A percentile compares a stretch with the other conserved stretches of the same genome.
These are phyloP conservation scores for Pseudogymnoascus verrucosus DNA, from an alignment of 2,329 filamentous ascomycete genomes.

Conservation along the genomic window DNA sequence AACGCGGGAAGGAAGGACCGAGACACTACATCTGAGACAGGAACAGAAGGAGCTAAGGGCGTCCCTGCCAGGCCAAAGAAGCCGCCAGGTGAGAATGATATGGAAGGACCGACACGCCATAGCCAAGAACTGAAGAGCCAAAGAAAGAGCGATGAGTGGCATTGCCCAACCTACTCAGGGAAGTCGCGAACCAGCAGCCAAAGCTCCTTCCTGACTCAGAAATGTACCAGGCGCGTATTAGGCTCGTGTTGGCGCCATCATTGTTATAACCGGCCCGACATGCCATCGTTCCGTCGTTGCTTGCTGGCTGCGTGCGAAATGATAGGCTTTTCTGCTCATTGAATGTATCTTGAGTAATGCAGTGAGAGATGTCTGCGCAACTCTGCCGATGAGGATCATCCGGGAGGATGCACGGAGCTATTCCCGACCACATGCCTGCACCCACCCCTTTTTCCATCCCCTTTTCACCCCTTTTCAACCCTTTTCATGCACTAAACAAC, in stretches of 20 bases:
- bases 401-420: not conserved
- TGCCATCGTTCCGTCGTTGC: not conserved
- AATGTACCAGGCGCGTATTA: not conserved
- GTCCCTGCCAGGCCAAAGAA: not conserved
- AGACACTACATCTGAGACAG: not conserved
- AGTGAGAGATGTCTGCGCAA: not conserved
- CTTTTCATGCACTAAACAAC: not conserved
- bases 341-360: not conserved
- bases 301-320: not conserved
- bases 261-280: not conserved
- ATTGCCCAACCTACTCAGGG: not conserved
- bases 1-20: not conserved
- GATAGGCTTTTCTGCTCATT: not conserved
- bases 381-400: not conserved
- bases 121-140: not conserved
- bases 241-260: not conserved
- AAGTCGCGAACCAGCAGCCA: not conserved
- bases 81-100: not conserved
- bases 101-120: not conserved
- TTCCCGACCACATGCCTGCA: not conserved
- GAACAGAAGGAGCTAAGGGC: not conserved
- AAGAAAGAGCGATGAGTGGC: not conserved
- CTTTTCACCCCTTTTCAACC: not conserved
- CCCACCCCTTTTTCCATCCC: not conserved
- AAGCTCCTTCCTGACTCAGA: not conserved